These are phyloP conservation scores for Pelargonium fulgidum DNA, from an alignment of 441 rosid genomes.

Conservation along the genomic window DNA sequence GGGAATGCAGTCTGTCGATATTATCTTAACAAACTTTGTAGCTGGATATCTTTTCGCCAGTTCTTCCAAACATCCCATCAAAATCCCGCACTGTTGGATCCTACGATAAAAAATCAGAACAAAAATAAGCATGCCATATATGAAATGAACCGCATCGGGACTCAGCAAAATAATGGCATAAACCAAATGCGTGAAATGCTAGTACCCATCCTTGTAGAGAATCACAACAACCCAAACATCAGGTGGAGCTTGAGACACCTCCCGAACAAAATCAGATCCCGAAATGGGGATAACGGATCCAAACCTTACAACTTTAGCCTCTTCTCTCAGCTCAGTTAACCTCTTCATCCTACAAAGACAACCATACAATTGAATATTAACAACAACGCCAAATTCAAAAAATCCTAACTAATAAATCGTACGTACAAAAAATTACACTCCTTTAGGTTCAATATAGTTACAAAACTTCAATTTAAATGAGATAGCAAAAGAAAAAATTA, in stretches of 20 bases:
- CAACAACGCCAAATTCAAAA: no score
- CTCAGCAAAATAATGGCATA: background rate
- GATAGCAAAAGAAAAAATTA: background rate
- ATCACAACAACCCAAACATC: slow-evolving; percentile 94
- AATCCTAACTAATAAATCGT: background rate
- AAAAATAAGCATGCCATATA: background rate
- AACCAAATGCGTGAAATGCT: background rate
- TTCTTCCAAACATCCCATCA: slow-evolving; percentile 75
- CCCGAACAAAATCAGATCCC: slow-evolving; percentile 79
- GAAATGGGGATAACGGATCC: slow-evolving; percentile 85
- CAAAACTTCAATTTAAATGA: background rate
- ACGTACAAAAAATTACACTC: background rate
- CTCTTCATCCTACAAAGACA: slow-evolving; percentile 74
- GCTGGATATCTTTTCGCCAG: slow-evolving; percentile 77
- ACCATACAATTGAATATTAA: background rate
- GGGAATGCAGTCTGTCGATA: slow-evolving; percentile 95
- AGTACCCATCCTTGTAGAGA: slow-evolving; percentile 90
- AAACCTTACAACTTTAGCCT: slow-evolving; percentile 49
- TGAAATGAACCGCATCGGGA: slow-evolving; percentile 3
- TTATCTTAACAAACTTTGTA: slow-evolving; percentile 88
- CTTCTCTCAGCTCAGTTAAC: slow-evolving; percentile 71
- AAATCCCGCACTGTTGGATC: slow-evolving; percentile 58
- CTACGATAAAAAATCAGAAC: slow-evolving; percentile 28
- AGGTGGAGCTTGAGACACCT: slow-evolving; percentile 85
- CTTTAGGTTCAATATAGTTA: background rate